Evolutionary conservation across 441 rosid genomes (phyloP).

Genomic region (Cnidoscolus chayamansa): DNA sequence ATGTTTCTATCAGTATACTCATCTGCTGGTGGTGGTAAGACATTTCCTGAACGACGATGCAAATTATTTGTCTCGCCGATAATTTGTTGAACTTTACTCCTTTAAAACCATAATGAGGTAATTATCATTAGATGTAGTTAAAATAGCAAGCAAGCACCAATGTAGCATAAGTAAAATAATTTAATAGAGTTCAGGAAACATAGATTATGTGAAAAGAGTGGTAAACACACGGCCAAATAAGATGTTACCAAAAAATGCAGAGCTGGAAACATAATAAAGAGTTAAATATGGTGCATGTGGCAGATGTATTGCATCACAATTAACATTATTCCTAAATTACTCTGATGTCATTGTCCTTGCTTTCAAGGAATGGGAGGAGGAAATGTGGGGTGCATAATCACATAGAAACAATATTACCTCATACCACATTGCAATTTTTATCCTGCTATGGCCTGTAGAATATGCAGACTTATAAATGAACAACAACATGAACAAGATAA

Average conservation of each 20-base stretch:
- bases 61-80: constrained; percentile 45
- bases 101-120: constrained; percentile 1
- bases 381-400: too few relatives aligned
- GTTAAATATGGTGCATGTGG: neutral
- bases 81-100: constrained; percentile 57
- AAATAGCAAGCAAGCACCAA: neutral
- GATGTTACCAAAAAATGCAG: neutral
- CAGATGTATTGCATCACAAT: neutral
- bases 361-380: too few relatives aligned
- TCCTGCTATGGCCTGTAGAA: too few relatives aligned
- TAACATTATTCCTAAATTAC: neutral
- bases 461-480: constrained; percentile 1
- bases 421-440: too few relatives aligned
- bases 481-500: neutral
- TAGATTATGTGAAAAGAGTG: neutral
- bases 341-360: neutral
- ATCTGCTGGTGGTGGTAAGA: constrained; percentile 55
- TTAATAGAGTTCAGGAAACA: neutral
- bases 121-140: neutral
- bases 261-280: neutral
- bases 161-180: too few relatives aligned
- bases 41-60: constrained; percentile 30
- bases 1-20: constrained; percentile 34
- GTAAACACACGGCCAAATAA: neutral
- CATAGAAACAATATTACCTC: too few relatives aligned